phyloP scores from a whole-genome alignment of 2,329 filamentous ascomycete species.

The Fusarium staphyleae region DNA sequence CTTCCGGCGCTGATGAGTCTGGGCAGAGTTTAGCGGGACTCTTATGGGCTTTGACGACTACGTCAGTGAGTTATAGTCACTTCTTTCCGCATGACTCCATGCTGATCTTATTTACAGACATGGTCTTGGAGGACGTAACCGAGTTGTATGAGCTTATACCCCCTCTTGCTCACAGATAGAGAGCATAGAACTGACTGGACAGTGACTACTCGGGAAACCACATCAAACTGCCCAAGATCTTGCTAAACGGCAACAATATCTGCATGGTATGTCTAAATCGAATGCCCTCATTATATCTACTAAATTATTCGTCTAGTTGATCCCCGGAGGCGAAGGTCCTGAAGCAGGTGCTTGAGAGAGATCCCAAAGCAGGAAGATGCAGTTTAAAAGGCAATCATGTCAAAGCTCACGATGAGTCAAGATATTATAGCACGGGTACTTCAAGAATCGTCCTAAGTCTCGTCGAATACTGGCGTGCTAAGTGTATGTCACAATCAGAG shows the following conservation, averaged over 20 bases:
- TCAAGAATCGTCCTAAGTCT: neutral
- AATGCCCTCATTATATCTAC: neutral
- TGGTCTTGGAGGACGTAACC: slow-evolving; percentile 97
- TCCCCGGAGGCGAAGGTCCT: slow-evolving; percentile 79
- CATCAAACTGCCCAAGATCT: slow-evolving; percentile 89
- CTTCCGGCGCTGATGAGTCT: slow-evolving; percentile 20
- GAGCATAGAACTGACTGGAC: slow-evolving; percentile 32
- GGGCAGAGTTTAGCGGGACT: slow-evolving; percentile 89
- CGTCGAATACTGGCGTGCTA: slow-evolving; percentile 2
- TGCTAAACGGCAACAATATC: slow-evolving; percentile 97
- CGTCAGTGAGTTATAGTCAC: slow-evolving; percentile 79
- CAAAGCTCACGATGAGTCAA: slow-evolving; percentile 2
- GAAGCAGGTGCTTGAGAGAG: slow-evolving; percentile 43
- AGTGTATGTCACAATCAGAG: slow-evolving; percentile 17
- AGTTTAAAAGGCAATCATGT: slow-evolving; percentile 12
- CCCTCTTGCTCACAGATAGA: neutral
- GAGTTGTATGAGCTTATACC: slow-evolving; percentile 74
- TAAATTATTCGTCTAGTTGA: slow-evolving; percentile 63
- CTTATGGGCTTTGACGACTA: slow-evolving; percentile 98
- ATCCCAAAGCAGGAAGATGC: slow-evolving; percentile 3
- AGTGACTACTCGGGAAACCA: slow-evolving; percentile 92
- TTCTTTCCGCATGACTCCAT: neutral
- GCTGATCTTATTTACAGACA: slow-evolving; percentile 67
- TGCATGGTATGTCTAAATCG: slow-evolving; percentile 83
- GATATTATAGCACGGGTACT: neutral